Conservation (phyloP, 305 asterid genomes). For the Solanum hybrid region DNA sequence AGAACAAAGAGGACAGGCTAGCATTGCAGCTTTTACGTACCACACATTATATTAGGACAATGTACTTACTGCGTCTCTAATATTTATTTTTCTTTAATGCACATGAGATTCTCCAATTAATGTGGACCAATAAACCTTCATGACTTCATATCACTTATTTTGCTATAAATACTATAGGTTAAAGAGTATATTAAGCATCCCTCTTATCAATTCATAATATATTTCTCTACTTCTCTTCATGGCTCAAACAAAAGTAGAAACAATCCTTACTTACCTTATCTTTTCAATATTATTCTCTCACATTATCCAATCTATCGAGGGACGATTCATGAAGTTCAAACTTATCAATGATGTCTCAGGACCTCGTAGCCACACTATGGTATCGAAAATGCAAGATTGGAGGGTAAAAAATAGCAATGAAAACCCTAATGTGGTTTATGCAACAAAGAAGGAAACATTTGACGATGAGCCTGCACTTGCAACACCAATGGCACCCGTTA, state of each 20-base stretch:
- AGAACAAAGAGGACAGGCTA: background rate
- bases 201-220: background rate
- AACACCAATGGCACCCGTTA: background rate
- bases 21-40: background rate
- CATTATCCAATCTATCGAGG: background rate
- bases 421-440: background rate
- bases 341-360: background rate
- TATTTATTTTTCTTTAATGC: background rate
- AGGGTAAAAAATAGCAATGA: background rate
- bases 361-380: background rate
- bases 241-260: conserved; percentile 2
- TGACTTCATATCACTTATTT: background rate
- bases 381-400: background rate
- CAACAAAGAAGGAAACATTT: background rate
- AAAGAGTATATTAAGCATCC: background rate
- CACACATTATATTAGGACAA: background rate
- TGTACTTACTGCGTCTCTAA: background rate
- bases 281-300: background rate
- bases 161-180: background rate
- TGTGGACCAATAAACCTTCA: background rate
- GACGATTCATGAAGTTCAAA: background rate
- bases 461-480: background rate
- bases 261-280: background rate
- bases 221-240: background rate
- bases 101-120: background rate